Evolutionary conservation across 2,329 filamentous ascomycete genomes (phyloP).

Genomic region (Trichoderma semiorbis): DNA sequence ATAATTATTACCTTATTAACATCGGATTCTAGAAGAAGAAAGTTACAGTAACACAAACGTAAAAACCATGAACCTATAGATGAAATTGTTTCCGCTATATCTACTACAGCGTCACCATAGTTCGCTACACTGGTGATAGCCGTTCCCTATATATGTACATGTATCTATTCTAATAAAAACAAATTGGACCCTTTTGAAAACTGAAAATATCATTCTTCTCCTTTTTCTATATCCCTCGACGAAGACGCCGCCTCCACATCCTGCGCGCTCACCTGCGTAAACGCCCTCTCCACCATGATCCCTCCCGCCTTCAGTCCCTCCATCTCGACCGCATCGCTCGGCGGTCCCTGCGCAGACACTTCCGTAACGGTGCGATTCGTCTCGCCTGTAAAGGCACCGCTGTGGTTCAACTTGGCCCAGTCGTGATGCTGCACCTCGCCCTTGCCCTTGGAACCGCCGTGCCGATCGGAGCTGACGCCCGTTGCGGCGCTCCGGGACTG

Average conservation of each 20-base stretch:
- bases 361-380: not conserved
- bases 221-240: not conserved
- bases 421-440: conserved; percentile 8
- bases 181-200: fast-evolving
- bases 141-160: not conserved
- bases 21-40: no score
- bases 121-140: not conserved
- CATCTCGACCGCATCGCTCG: not conserved
- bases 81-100: not conserved
- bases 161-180: not conserved
- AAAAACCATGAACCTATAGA: not conserved
- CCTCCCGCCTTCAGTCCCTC: not conserved
- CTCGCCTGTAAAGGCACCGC: not conserved
- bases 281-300: conserved; percentile 14
- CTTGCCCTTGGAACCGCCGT: not conserved
- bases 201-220: not conserved
- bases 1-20: not conserved
- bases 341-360: not conserved
- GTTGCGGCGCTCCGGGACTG: not conserved
- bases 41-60: not conserved
- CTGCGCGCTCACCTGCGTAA: conserved; percentile 14
- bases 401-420: conserved; percentile 4
- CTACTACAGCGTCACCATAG: not conserved
- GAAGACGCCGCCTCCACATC: not conserved
- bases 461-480: not conserved